Conservation (phyloP, 176 grass and related monocot species). For the Cocos nucifera region DNA sequence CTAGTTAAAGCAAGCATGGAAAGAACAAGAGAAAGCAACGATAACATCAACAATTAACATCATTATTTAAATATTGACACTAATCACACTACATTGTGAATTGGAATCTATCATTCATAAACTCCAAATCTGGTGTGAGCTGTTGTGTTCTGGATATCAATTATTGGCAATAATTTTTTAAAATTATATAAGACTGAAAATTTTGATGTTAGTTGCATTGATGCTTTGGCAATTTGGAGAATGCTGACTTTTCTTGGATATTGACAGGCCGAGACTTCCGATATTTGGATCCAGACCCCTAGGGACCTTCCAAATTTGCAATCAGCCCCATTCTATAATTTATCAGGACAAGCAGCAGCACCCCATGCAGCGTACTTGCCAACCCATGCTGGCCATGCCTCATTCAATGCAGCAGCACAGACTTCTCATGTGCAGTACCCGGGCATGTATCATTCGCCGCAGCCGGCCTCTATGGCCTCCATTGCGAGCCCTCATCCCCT, state of each 20-base stretch:
- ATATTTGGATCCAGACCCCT: constrained; percentile 33
- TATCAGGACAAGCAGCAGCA: not conserved
- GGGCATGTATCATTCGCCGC: constrained; percentile 13
- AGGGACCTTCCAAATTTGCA: constrained; percentile 20
- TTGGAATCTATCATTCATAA: no score
- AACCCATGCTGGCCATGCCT: constrained; percentile 13
- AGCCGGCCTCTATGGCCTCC: constrained; percentile 23
- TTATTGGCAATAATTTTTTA: no score
- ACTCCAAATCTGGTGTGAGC: no score
- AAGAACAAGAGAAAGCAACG: no score
- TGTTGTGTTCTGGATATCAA: no score
- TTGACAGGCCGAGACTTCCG: constrained; percentile 17
- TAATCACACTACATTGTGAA: no score
- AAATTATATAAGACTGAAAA: no score
- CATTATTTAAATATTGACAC: no score
- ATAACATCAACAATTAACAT: no score
- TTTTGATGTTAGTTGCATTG: no score
- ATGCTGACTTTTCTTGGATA: not conserved
- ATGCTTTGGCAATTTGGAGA: no score
- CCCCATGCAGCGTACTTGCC: constrained; percentile 3
- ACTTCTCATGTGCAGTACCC: constrained; percentile 20
- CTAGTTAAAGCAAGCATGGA: no score
- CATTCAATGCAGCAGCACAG: constrained; percentile 19
- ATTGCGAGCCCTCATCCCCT: constrained; percentile 13
- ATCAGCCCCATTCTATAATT: constrained; percentile 15